Conservation (phyloP, 139 green algal species). For the Limnomonas spitsbergensis region DNA sequence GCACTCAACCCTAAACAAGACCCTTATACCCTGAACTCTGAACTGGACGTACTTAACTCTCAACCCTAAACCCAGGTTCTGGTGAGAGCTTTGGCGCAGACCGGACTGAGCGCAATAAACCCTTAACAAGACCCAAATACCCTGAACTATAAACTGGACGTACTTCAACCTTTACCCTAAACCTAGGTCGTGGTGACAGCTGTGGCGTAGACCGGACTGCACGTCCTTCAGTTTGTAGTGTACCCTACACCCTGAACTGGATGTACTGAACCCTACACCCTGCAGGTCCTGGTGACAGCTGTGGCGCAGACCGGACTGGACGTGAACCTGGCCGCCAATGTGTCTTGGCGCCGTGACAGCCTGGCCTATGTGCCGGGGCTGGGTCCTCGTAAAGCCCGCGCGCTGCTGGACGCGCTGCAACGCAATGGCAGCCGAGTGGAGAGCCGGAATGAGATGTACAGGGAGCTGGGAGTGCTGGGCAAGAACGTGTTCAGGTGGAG, state of each 20-base stretch:
- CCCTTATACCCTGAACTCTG: too few species aligned
- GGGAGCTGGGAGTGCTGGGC: constrained; percentile 52
- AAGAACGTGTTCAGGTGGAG: constrained; percentile 52
- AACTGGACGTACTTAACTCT: too few species aligned
- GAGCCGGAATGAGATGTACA: constrained; percentile 45
- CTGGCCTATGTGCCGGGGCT: constrained; percentile 86
- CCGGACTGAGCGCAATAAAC: too few species aligned
- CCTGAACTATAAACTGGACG: too few species aligned
- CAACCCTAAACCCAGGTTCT: too few species aligned
- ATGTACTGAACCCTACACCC: constrained; percentile 3
- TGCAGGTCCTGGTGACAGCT: constrained; percentile 49
- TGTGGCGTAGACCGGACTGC: too few species aligned
- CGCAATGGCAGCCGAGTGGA: constrained; percentile 43
- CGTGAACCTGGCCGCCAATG: constrained; percentile 73
- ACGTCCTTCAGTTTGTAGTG: too few species aligned
- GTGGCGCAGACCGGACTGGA: constrained; percentile 62
- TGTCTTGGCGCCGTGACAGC: constrained; percentile 62
- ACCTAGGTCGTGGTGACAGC: constrained; percentile 54
- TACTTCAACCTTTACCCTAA: background rate
- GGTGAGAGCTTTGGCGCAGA: too few species aligned
- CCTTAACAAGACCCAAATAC: too few species aligned
- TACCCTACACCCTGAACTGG: too few species aligned
- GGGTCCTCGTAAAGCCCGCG: constrained; percentile 79
- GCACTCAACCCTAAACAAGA: too few species aligned
- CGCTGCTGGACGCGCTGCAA: constrained; percentile 60